Percentiles rank a stretch among this genome's conserved stretches.
These are phyloP conservation scores for Tolypocladium album DNA, from an alignment of 2,329 filamentous ascomycete species.

Conservation along the genomic window DNA sequence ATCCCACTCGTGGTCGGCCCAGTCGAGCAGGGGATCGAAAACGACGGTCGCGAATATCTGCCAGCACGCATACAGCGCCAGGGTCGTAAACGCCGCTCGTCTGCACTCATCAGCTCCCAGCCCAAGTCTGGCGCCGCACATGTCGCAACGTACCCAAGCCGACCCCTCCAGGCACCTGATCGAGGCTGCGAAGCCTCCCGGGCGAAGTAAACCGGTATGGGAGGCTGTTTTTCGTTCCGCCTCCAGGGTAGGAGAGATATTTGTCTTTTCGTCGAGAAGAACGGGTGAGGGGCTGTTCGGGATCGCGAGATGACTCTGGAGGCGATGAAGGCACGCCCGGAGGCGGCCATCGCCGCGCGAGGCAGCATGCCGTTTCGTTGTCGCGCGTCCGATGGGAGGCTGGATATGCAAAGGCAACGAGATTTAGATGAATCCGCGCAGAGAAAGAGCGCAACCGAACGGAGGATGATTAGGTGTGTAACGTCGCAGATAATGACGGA, in stretches of 20 bases:
- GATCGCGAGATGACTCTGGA: constrained; percentile 9
- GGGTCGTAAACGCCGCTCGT: constrained; percentile 17
- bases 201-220: constrained; percentile 23
- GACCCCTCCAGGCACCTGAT: constrained; percentile 11
- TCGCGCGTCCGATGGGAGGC: neutral
- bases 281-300: constrained; percentile 10
- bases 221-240: constrained; percentile 7
- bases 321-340: constrained; percentile 9
- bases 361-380: constrained; percentile 9
- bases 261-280: constrained; percentile 11
- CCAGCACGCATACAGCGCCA: constrained; percentile 26
- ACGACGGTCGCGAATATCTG: constrained; percentile 34
- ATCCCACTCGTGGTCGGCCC: constrained; percentile 30
- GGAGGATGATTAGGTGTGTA: neutral
- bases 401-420: neutral
- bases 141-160: constrained; percentile 15
- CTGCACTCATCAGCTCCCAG: constrained; percentile 6
- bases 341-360: constrained; percentile 11
- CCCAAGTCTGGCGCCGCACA: neutral
- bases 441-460: neutral
- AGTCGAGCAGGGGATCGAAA: constrained; percentile 31
- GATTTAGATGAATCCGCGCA: no score
- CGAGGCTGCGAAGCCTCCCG: constrained; percentile 3
- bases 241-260: constrained; percentile 24
- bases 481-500: neutral